Percentiles rank a stretch among this genome's conserved stretches.
Conservation (phyloP, 2,329 filamentous ascomycete species). For the Colletotrichum euphorbiae region DNA sequence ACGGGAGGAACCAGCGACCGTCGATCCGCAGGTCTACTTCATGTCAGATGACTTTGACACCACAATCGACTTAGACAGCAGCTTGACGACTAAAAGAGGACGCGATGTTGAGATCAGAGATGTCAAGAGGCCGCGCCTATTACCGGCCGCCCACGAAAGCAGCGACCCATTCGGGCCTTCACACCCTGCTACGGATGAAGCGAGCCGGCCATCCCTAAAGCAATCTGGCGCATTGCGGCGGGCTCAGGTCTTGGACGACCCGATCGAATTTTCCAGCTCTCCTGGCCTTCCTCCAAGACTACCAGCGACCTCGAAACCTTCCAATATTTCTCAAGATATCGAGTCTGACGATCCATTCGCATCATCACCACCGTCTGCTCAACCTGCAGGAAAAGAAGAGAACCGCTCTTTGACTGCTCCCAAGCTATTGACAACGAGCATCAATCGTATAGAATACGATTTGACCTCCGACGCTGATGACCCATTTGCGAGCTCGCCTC, state of each 20-base stretch:
- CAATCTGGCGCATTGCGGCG: neutral
- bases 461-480: conserved; percentile 39
- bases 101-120: conserved; percentile 42
- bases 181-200: conserved; percentile 9
- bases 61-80: conserved; percentile 50
- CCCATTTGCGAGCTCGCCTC: conserved; percentile 44
- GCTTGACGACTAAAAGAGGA: neutral
- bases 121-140: conserved; percentile 47
- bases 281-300: conserved; percentile 35
- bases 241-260: conserved; percentile 30
- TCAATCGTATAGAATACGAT: neutral
- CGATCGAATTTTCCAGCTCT: conserved; percentile 54
- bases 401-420: conserved; percentile 41
- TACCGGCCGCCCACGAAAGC: conserved; percentile 23
- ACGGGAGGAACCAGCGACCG: conserved; percentile 6
- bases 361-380: conserved; percentile 42
- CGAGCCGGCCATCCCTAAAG: neutral
- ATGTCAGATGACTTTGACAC: conserved; percentile 57
- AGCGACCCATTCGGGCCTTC: neutral
- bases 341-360: conserved; percentile 40
- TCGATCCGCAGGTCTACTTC: conserved; percentile 45
- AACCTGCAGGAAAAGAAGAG: conserved; percentile 23
- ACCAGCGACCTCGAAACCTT: neutral
- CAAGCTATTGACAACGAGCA: neutral
- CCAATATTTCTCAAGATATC: neutral